These are phyloP conservation scores for Fusarium graminum DNA, from an alignment of 2,329 filamentous ascomycete species.

Conservation along the genomic window DNA sequence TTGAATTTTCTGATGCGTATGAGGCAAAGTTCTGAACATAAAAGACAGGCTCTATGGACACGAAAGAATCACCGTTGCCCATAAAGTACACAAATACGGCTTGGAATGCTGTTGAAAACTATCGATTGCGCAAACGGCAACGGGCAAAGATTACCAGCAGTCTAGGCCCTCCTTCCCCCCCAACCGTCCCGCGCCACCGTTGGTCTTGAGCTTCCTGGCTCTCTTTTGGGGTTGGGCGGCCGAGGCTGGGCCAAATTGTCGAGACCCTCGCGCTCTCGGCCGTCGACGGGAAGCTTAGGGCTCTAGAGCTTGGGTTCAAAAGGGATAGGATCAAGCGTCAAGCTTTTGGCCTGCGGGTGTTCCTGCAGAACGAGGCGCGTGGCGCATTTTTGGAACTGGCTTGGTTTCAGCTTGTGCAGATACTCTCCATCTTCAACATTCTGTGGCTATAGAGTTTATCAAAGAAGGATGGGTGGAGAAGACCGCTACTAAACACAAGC, in stretches of 20 bases:
- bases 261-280: neutral
- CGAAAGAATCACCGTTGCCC: too few relatives aligned
- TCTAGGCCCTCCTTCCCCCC: neutral
- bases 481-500: too few relatives aligned
- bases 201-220: neutral
- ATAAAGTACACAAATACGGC: neutral
- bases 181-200: neutral
- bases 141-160: neutral
- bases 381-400: neutral
- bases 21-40: too few relatives aligned
- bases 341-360: neutral
- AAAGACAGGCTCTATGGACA: too few relatives aligned
- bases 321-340: neutral
- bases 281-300: neutral
- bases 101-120: slow-evolving; percentile 11
- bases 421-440: neutral
- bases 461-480: neutral
- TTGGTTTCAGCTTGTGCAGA: neutral
- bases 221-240: too few relatives aligned
- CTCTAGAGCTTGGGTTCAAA: neutral
- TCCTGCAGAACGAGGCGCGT: neutral
- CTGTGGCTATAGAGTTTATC: neutral
- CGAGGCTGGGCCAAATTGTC: neutral
- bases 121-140: slow-evolving; percentile 1
- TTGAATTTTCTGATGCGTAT: too few relatives aligned